Base-by-base conservation (phyloP, 352 stramenopile genomes). In the Halophytophthora polymorphica region DNA sequence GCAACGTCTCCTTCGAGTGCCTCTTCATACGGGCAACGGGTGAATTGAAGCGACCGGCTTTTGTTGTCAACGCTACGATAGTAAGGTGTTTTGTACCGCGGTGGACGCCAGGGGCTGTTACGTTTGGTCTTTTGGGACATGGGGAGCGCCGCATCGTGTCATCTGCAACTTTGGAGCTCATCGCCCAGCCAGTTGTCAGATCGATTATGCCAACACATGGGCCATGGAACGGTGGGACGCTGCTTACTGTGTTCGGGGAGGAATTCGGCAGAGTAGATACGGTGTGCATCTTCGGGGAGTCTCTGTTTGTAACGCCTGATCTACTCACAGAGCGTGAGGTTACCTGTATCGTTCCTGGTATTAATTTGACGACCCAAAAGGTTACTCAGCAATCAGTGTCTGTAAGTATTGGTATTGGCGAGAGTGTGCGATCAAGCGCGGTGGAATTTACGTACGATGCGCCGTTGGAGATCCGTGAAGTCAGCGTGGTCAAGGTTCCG, bases 371-470 rank as follows among this genome's bases (percentile, higher is more conserved):
- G 31, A 44, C 61, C 43, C 14, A 11, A 14, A 47, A 38, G 29
- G 8, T 23, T 5, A 10, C 17, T 45, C 12, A 19, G 15, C 23
- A 17, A 12, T 4, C 36, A 39, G 34, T 59, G 41, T 19, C 17
- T 23, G 33, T 66, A 29, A 37, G 35, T 2, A 47, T 66, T 23
- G 38, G 25, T 8, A 50, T 71, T 39, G 53, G 47, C 7, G 29
- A 38, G 1, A 57, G 10, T 13, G 57, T 75, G 47, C n/a, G 14
- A n/a, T 74, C 71, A 5, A 64, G 72, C 17, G 4, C 38, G 6
- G 44, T 74, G 1, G 50, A 53, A 10, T 77, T 69, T 43, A 22
- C 35, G 6, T 77, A 71, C 21, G 51, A 77, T 18, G 11, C 47
- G 6, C 39, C 25, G 0, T 50, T 73, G 15, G 8, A 40, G 19